phyloP scores from a whole-genome alignment of 2,329 filamentous ascomycete genomes.

The Orbilia ellipsospora region DNA sequence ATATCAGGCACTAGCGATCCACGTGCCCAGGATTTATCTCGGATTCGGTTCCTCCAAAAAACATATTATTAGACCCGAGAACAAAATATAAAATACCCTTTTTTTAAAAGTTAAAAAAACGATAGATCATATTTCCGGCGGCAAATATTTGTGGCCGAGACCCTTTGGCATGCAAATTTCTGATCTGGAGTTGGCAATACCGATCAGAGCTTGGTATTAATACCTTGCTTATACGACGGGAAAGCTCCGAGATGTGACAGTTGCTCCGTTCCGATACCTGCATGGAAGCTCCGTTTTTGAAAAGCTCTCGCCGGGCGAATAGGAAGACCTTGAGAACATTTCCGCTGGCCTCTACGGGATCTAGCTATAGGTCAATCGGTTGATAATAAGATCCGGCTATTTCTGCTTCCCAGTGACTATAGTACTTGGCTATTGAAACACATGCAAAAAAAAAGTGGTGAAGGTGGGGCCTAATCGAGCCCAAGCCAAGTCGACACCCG shows the following conservation, averaged over 20 bases:
- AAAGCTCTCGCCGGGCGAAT: constrained; percentile 22
- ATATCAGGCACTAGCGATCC: constrained; percentile 45
- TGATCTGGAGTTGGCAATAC: too few species aligned
- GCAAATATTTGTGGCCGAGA: background rate
- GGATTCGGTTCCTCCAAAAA: background rate
- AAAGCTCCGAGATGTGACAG: constrained; percentile 17
- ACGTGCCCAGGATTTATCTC: constrained; percentile 17
- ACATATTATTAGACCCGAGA: too few species aligned
- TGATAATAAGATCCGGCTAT: constrained; percentile 26
- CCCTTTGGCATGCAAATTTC: too few species aligned
- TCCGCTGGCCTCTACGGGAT: constrained; percentile 12
- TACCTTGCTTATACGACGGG: background rate
- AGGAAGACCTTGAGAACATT: background rate
- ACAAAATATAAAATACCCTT: too few species aligned
- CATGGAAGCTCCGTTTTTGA: constrained; percentile 21
- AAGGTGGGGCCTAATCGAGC: constrained; percentile 1
- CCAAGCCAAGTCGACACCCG: too few species aligned
- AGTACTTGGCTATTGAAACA: constrained; percentile 14
- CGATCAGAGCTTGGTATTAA: too few species aligned
- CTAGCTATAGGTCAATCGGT: constrained; percentile 3
- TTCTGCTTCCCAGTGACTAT: too few species aligned
- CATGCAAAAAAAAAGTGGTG: constrained; percentile 13
- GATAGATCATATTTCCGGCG: constrained; percentile 17
- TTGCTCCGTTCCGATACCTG: constrained; percentile 32
- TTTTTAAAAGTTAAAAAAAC: constrained; percentile 11